Conservation (phyloP, 2,329 filamentous ascomycete genomes). For the Ceratocystis smalleyi region DNA sequence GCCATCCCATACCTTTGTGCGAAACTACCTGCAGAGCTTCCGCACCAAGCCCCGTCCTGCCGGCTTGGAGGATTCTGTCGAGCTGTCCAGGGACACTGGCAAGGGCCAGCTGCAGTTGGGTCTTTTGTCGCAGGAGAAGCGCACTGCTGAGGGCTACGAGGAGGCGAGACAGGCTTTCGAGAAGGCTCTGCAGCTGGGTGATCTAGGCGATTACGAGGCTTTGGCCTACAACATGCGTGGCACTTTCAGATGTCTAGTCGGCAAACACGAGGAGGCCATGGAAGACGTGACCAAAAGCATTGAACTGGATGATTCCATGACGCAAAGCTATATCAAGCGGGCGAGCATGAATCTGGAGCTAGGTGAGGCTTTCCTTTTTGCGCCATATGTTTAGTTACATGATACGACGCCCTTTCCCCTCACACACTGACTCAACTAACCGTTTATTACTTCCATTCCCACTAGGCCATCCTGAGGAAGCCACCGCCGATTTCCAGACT, state of each 20-base stretch:
- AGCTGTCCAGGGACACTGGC: slow-evolving; percentile 61
- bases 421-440: no score
- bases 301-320: slow-evolving; percentile 71
- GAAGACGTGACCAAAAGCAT: slow-evolving; percentile 83
- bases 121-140: slow-evolving; percentile 63
- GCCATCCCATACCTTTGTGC: slow-evolving; percentile 89
- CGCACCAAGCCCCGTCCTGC: slow-evolving; percentile 62
- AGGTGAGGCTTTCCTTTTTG: slow-evolving; percentile 26
- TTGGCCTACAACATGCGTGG: slow-evolving; percentile 93
- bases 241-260: slow-evolving; percentile 84
- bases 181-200: slow-evolving; percentile 67
- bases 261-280: slow-evolving; percentile 71
- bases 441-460: slow-evolving; percentile 8
- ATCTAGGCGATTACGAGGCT: slow-evolving; percentile 69
- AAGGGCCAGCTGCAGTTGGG: slow-evolving; percentile 77
- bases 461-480: slow-evolving; percentile 58
- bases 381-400: slow-evolving; percentile 4
- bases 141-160: slow-evolving; percentile 81
- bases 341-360: slow-evolving; percentile 96
- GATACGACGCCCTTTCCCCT: no score
- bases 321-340: slow-evolving; percentile 96
- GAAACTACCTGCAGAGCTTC: slow-evolving; percentile 99
- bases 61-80: slow-evolving; percentile 68
- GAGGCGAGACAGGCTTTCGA: slow-evolving; percentile 77
- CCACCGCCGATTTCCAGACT: slow-evolving; percentile 72